A percentile compares a stretch with the other conserved stretches of the same genome.
Conservation (phyloP, 202 grass and related monocot species). For the Elaeis oleifera region DNA sequence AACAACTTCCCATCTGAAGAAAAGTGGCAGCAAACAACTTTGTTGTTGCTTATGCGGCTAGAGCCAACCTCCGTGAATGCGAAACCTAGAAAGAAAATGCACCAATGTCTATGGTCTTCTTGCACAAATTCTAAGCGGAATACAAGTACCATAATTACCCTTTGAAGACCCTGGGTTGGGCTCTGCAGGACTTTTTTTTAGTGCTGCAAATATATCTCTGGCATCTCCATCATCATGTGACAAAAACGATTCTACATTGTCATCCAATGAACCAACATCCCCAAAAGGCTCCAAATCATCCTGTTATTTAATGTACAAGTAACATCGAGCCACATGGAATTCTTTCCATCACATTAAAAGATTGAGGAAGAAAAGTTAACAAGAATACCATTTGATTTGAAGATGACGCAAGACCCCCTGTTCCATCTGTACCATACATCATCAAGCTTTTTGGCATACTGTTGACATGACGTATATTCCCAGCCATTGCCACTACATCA, state of each 20-base stretch:
- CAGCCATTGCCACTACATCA: slow-evolving; percentile 55
- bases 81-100: slow-evolving; percentile 54
- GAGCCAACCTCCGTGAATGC: slow-evolving; percentile 68
- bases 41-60: slow-evolving; percentile 81
- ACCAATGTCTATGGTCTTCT: slow-evolving; percentile 12
- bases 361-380: slow-evolving; percentile 11
- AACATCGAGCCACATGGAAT: background rate
- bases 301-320: slow-evolving; percentile 29
- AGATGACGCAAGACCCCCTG: slow-evolving; percentile 70
- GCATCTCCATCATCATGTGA: slow-evolving; percentile 85
- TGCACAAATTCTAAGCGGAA: background rate
- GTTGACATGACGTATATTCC: slow-evolving; percentile 54
- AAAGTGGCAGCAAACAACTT: slow-evolving; percentile 96
- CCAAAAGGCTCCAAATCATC: slow-evolving; percentile 97
- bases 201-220: slow-evolving; percentile 90
- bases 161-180: slow-evolving; percentile 56
- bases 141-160: slow-evolving; percentile 33
- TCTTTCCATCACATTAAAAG: background rate
- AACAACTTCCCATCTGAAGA: slow-evolving; percentile 90
- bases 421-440: slow-evolving; percentile 85
- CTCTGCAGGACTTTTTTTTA: slow-evolving; percentile 64
- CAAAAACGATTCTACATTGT: slow-evolving; percentile 98
- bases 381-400: slow-evolving; percentile 89
- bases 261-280: slow-evolving; percentile 93
- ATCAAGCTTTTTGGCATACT: slow-evolving; percentile 67